A percentile compares a stretch with the other conserved stretches of the same genome.
phyloP scores from a whole-genome alignment of 768 basidiomycete genomes.

The Gyrodon lividus region DNA sequence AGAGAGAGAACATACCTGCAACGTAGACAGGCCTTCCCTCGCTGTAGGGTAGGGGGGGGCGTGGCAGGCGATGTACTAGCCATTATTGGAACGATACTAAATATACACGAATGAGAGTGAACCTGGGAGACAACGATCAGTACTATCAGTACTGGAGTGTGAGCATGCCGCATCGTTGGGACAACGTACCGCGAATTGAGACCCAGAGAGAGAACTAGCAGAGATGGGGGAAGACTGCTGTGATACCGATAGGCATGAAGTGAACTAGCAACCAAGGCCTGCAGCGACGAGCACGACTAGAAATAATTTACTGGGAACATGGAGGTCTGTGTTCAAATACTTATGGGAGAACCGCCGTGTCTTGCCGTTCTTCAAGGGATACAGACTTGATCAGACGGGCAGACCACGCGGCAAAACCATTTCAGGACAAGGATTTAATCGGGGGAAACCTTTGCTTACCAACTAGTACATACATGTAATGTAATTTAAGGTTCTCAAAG shows the following conservation, averaged over 20 bases:
- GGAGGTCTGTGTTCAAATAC: slow-evolving; percentile 29
- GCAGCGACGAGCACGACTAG: slow-evolving; percentile 16
- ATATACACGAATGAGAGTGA: slow-evolving; percentile 32
- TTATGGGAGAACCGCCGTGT: slow-evolving; percentile 25
- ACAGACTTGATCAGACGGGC: slow-evolving; percentile 24
- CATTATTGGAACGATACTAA: slow-evolving; percentile 37
- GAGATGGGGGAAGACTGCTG: slow-evolving; percentile 20
- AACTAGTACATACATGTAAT: too few relatives aligned
- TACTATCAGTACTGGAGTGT: too few relatives aligned
- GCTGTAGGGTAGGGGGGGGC: slow-evolving; percentile 48
- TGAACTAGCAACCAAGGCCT: slow-evolving; percentile 1
- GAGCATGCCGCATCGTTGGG: not conserved
- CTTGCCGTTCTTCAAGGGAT: slow-evolving; percentile 26
- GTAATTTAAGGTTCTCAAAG: slow-evolving; percentile 6
- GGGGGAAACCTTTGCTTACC: slow-evolving; percentile 11
- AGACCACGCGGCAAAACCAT: slow-evolving; percentile 26
- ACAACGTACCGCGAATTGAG: not conserved
- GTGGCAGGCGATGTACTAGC: slow-evolving; percentile 31
- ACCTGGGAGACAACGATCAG: slow-evolving; percentile 15
- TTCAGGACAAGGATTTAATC: slow-evolving; percentile 25
- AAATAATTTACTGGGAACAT: slow-evolving; percentile 33
- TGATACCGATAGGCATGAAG: slow-evolving; percentile 31
- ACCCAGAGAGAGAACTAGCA: slow-evolving; percentile 3
- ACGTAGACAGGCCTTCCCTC: slow-evolving; percentile 70
- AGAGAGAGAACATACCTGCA: slow-evolving; percentile 51